phyloP scores from a whole-genome alignment of 257 asterid species.

The Echites panduratus region DNA sequence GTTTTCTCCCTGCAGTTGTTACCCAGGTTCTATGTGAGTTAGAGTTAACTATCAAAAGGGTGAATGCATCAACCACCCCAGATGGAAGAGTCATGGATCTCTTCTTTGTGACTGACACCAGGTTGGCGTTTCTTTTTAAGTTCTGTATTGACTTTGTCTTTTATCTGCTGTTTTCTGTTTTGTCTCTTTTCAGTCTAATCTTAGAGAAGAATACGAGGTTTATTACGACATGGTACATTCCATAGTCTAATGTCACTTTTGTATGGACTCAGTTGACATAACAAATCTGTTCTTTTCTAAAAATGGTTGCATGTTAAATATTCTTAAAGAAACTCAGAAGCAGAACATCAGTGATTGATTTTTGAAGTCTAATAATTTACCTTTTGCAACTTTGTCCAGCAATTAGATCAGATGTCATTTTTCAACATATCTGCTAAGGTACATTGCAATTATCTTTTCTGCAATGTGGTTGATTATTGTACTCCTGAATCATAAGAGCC shows the following conservation, averaged over 20 bases:
- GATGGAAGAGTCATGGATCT: conserved; percentile 76
- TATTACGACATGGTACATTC: neutral
- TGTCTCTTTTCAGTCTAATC: neutral
- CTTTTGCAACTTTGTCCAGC: neutral
- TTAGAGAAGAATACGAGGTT: neutral
- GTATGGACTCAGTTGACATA: neutral
- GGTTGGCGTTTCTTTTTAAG: conserved; percentile 26
- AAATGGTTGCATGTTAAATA: neutral
- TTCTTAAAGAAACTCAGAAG: neutral
- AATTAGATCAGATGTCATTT: neutral
- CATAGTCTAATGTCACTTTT: neutral
- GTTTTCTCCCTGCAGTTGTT: conserved; percentile 35
- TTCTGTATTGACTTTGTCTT: neutral
- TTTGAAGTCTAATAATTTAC: neutral
- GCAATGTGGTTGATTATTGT: conserved; percentile 1
- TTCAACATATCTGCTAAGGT: neutral
- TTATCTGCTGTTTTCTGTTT: neutral
- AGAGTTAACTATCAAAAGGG: conserved; percentile 66
- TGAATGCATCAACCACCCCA: conserved; percentile 58
- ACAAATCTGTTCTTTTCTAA: neutral
- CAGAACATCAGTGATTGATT: neutral
- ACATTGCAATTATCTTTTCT: neutral
- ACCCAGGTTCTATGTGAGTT: conserved; percentile 62
- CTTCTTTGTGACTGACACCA: conserved; percentile 60
- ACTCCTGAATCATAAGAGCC: no score